These are phyloP conservation scores for Clavispora phyllophila DNA, from an alignment of 805 yeast genomes.

Conservation along the genomic window DNA sequence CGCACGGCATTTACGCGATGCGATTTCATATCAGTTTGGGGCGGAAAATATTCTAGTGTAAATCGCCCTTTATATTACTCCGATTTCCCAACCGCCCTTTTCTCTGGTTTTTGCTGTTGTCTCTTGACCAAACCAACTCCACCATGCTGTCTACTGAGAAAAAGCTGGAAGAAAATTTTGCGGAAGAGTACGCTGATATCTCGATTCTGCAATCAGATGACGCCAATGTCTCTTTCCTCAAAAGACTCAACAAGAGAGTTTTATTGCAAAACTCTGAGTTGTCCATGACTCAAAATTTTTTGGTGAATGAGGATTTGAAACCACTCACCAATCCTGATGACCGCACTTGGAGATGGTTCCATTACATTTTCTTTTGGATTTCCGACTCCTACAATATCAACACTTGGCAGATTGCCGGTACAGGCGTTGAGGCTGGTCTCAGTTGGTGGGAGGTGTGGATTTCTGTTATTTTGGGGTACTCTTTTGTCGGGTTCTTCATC, in stretches of 20 bases:
- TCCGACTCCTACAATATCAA: slow-evolving; percentile 2
- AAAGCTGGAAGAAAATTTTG: background rate
- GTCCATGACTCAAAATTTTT: background rate
- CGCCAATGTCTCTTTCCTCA: background rate
- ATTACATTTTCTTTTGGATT: slow-evolving; percentile 2
- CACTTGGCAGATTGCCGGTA: slow-evolving; percentile 2
- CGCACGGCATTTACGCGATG: background rate
- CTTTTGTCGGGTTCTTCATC: slow-evolving; percentile 1
- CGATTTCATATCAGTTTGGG: background rate
- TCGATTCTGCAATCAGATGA: background rate
- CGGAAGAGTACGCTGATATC: background rate
- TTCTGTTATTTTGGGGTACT: slow-evolving; percentile 2
- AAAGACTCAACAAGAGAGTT: background rate
- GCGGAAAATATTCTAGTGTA: background rate
- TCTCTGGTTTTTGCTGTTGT: background rate
- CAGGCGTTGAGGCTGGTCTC: slow-evolving; percentile 2
- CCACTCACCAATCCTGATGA: background rate
- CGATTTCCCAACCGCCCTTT: background rate
- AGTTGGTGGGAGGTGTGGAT: slow-evolving; percentile 4
- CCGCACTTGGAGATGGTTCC: slow-evolving; percentile 1
- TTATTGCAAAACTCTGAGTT: background rate
- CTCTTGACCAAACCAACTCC: background rate
- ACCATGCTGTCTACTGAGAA: background rate
- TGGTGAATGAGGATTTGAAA: slow-evolving; percentile 1
- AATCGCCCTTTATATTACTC: too few relatives aligned